Conservation (phyloP, 2,329 filamentous ascomycete genomes). For the Trichophyton verrucosum region DNA sequence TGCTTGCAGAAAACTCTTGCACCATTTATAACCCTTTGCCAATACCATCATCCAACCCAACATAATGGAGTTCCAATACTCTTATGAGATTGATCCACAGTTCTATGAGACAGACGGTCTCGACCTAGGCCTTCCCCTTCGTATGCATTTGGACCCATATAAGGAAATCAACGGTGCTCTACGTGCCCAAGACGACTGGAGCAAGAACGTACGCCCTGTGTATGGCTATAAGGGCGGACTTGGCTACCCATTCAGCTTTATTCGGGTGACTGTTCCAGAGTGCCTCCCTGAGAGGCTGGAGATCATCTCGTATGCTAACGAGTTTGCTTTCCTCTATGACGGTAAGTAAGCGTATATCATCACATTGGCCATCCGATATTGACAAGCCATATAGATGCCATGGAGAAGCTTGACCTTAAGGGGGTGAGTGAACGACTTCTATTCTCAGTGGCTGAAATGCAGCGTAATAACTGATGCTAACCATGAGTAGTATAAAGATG, state of each 20-base stretch:
- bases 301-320: constrained; percentile 29
- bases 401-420: neutral
- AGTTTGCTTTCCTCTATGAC: constrained; percentile 33
- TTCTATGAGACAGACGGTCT: constrained; percentile 22
- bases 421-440: neutral
- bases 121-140: constrained; percentile 18
- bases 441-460: neutral
- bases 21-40: neutral
- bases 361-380: neutral
- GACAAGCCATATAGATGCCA: neutral
- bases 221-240: constrained; percentile 21
- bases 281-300: constrained; percentile 30
- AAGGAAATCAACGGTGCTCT: constrained; percentile 23
- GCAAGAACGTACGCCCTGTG: constrained; percentile 19
- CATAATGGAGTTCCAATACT: constrained; percentile 15
- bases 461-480: neutral
- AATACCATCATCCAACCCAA: neutral
- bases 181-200: constrained; percentile 28
- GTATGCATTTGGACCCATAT: constrained; percentile 16
- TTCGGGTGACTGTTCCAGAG: constrained; percentile 26
- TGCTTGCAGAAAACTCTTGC: neutral
- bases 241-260: constrained; percentile 19
- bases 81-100: constrained; percentile 17
- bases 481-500: constrained; percentile 8
- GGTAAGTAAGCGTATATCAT: constrained; percentile 14